phyloP scores from a whole-genome alignment of 2,329 filamentous ascomycete genomes.

The Esteya vermicola region DNA sequence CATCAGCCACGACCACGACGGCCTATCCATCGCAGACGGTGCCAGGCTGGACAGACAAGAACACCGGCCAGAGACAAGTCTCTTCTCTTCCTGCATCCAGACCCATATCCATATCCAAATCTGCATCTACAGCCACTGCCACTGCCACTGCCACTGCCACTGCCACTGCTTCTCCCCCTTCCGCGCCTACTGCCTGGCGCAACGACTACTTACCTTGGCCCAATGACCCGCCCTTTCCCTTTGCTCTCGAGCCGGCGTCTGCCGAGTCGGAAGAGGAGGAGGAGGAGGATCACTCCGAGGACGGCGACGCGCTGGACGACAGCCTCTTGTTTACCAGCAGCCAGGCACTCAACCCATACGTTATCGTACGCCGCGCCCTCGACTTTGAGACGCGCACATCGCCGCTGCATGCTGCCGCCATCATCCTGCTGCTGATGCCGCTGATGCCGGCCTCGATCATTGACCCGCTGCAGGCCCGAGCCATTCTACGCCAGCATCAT shows the following conservation, averaged over 20 bases:
- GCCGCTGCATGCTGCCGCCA: slow-evolving; percentile 44
- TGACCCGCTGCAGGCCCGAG: slow-evolving; percentile 38
- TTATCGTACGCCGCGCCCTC: slow-evolving; percentile 37
- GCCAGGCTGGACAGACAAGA: slow-evolving; percentile 16
- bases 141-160: too few species aligned
- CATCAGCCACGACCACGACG: too few species aligned
- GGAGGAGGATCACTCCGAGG: slow-evolving; percentile 1
- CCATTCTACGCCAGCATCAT: slow-evolving; percentile 46
- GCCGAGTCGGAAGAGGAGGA: background rate
- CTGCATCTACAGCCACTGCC: too few species aligned
- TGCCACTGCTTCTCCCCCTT: too few species aligned
- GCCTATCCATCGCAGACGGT: background rate
- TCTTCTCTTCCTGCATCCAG: too few species aligned
- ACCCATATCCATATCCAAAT: too few species aligned
- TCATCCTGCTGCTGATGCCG: slow-evolving; percentile 44
- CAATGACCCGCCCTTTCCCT: slow-evolving; percentile 40
- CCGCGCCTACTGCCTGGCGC: too few species aligned
- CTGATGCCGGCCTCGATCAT: slow-evolving; percentile 40
- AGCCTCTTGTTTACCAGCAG: slow-evolving; percentile 1
- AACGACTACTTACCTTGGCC: slow-evolving; percentile 47
- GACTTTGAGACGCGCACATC: slow-evolving; percentile 42
- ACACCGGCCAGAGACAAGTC: too few species aligned
- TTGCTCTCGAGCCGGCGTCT: slow-evolving; percentile 20
- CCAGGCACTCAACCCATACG: slow-evolving; percentile 39
- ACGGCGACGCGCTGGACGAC: slow-evolving; percentile 1